Base-by-base conservation (phyloP, 805 yeast species). In the Pichia insulana region DNA sequence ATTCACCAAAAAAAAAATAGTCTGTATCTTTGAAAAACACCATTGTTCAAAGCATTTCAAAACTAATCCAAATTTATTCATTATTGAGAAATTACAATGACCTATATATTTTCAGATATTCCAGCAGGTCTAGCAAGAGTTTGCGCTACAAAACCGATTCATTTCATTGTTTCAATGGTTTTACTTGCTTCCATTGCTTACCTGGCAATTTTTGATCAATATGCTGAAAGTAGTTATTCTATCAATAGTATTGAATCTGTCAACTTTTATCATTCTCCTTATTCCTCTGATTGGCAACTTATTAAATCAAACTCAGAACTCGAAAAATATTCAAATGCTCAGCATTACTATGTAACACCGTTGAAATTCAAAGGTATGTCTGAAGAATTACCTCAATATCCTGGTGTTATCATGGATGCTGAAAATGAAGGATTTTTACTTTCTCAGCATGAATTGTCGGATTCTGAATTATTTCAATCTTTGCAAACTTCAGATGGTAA, bases 121-220 rank as follows among this genome's bases (percentile, higher is more conserved):
- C 52, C 63, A 15, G 63, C 66, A 2, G 37, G 36, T 19, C 42
- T 64, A 25, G 62, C 67, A 22, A 67, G 66, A 44, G 59, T 71
- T 18, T 76, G 90, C 41, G 92, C 95, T 12, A 74, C 75, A 46
- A 74, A 80, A 56, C 98, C 98, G 15, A 85, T 90, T 51, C 97
- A 89, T 62, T 74, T 87, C 42, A 78, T 89, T 41, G 76, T 87
- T 37, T 55, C 76, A 43, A 74, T 87, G 6, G 71, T 90, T 12
- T 63, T 88, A 38, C 59, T 86, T 33, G 92, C 95, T 2, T 81
- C 95, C 3, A 64, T 84, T 41, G 82, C 90, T 8, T 90, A 89
- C 59, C 69, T 89, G 45, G 73, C 89, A 3, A 73, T 81, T 3
- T 76, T 83, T 30, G 86, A 81, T 50, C 78, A 80, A 47, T 82